Evolutionary conservation across 768 basidiomycete genomes (phyloP).

Genomic region (Mycena latifolia): DNA sequence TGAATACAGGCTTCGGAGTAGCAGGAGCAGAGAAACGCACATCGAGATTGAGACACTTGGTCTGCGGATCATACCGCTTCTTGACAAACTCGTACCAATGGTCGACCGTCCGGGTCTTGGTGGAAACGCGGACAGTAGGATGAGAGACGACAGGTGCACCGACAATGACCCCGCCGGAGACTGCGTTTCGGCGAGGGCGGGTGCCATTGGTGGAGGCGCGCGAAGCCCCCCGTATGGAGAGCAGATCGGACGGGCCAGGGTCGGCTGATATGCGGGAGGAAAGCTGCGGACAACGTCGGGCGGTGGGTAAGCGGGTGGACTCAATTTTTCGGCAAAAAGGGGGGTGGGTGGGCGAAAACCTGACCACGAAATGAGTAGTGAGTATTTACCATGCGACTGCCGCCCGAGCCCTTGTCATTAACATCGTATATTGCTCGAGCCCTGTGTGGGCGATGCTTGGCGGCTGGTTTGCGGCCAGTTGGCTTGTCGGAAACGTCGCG

Average conservation of each 20-base stretch:
- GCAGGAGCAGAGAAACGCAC: constrained; percentile 56
- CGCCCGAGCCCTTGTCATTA: constrained; percentile 63
- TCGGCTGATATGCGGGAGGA: constrained; percentile 53
- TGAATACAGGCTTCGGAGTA: constrained; percentile 18
- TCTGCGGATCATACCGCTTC: constrained; percentile 77
- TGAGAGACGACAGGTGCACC: constrained; percentile 34
- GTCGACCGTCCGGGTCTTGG: constrained; percentile 58
- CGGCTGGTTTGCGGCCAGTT: constrained; percentile 78
- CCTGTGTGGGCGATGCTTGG: constrained; percentile 72
- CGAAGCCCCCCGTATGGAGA: constrained; percentile 77
- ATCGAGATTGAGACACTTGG: constrained; percentile 84
- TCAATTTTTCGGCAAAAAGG: constrained; percentile 44
- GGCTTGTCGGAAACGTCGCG: constrained; percentile 77
- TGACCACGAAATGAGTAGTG: constrained; percentile 45
- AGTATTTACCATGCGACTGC: constrained; percentile 79
- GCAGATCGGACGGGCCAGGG: constrained; percentile 61
- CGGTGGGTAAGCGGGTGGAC: constrained; percentile 51
- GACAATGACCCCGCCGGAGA: constrained; percentile 45
- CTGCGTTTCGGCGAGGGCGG: constrained; percentile 72
- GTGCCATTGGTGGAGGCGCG: constrained; percentile 60
- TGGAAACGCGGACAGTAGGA: constrained; percentile 38
- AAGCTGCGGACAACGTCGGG: constrained; percentile 54
- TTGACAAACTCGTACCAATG: constrained; percentile 83
- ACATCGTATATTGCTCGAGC: constrained; percentile 70
- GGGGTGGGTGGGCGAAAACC: constrained; percentile 51